A percentile compares a stretch with the other conserved stretches of the same genome.
phyloP scores from a whole-genome alignment of 805 yeast species.

The Zygoascus tannicola region DNA sequence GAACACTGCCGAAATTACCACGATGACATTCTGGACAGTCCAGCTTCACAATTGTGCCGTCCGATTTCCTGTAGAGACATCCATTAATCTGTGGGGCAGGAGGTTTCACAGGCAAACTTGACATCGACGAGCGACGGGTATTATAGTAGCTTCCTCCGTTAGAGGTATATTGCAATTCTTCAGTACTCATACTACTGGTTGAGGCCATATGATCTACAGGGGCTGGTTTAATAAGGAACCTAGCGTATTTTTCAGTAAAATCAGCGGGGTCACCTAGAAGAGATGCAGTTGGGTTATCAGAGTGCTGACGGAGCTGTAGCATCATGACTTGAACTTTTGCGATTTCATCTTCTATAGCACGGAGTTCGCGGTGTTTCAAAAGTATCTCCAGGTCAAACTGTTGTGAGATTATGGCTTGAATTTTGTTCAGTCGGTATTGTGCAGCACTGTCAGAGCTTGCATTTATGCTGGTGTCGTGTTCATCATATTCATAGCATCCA shows the following conservation, averaged over 20 bases:
- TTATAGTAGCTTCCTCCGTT: neutral
- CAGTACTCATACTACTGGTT: neutral
- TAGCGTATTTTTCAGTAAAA: conserved; percentile 21
- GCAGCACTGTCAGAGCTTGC: neutral
- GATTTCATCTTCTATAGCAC: conserved; percentile 27
- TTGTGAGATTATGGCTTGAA: conserved; percentile 12
- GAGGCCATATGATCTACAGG: neutral
- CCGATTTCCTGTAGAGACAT: conserved; percentile 29
- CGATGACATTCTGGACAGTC: conserved; percentile 61
- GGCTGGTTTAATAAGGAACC: conserved; percentile 16
- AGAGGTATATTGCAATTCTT: neutral
- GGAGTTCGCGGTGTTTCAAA: conserved; percentile 29
- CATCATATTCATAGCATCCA: conserved; percentile 1
- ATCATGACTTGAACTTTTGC: conserved; percentile 28
- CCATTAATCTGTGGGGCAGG: neutral
- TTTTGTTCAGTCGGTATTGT: neutral
- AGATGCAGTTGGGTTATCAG: neutral
- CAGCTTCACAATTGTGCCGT: conserved; percentile 59
- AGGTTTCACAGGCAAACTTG: conserved; percentile 1
- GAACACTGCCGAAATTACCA: conserved; percentile 66
- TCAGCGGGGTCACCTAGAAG: conserved; percentile 13
- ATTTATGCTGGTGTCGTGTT: neutral
- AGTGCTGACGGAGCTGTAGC: conserved; percentile 23
- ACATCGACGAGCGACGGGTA: conserved; percentile 7
- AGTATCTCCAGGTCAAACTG: conserved; percentile 31